Base-by-base conservation (phyloP, 23 red algal species). In the Gracilaria domingensis region DNA sequence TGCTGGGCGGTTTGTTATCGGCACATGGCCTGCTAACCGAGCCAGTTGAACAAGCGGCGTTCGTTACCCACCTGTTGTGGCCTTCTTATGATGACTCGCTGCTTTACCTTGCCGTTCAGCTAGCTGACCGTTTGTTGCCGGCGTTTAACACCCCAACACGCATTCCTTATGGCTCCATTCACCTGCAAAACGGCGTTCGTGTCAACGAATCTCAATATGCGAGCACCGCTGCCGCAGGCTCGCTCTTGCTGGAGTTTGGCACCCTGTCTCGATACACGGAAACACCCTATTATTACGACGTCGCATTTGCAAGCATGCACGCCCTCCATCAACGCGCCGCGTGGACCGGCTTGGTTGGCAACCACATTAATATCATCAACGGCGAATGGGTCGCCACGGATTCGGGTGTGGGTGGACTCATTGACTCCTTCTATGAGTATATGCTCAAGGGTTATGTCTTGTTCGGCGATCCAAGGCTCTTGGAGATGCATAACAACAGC, bases 71-170 rank as follows among this genome's bases (percentile, higher is more conserved):
- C 38, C 39, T 88, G 48, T 90, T 42, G 64, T 89, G 69, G 51
- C 83, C 83, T 2, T 34, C 69, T 13, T 95, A 95, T 77, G 89
- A 91, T 62, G 87, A 79, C 29, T n/a, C 45, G 73, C 66, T 95
- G 17, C 79, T 95, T 36, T 72, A 62, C 62, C 51, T 91, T 47
- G 93, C 93, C 18, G 74, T 51, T n/a, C 49, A 89, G 35, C 59
- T 95, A 35, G 87, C 72, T 13, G 79, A 95, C 18, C 76, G 85
- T 58, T 79, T 96, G 34, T 20, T 89, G 54, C 74, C 86, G 0
- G 95, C 89, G 25, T 96, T 96, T 59, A 28, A 96, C 24, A 91
- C 95, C 12, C 88, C 81, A 7, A 91, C 95, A 2, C 80, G 89
- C 28, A 84, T 96, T 36, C 95, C 95, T 6, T 93, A 67, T 36